Base-by-base conservation (phyloP, 2,329 filamentous ascomycete genomes). In the Volutella citrinella region DNA sequence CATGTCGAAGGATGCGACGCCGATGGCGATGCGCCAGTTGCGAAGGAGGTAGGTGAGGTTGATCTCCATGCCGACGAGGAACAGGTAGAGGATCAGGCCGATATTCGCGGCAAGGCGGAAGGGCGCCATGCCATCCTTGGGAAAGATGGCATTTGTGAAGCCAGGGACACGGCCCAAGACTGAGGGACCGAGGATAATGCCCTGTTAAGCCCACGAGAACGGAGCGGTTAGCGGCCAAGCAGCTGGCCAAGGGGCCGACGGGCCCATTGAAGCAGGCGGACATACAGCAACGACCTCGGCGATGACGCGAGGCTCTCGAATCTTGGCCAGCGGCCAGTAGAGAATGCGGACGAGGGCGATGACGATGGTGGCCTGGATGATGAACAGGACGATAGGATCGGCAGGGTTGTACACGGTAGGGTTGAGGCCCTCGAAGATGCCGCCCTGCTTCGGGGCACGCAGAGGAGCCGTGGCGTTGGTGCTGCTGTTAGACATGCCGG, bases 21-120 rank as follows among this genome's bases (percentile, higher is more conserved):
- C 84, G n/a, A 84, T 57, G 0, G 88, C 87, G 3, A 88, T 70
- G 26, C 76, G 78, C 87, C 87, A 95, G 54, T 95, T 93, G 51
- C 75, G 79, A 16, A 81, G 60, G 34, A 95, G 30, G 21, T 42
- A 74, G 48, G 87, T 79, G 18, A 84, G 74, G 32, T 94, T 67
- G 54, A 90, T 87, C 66, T 95, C 88, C 4, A 95, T 70, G 2
- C 87, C 88, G n/a, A 95, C 87, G 38, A 95, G 70, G 61, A 95
- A 95, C 18, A 95, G 68, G 56, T 91, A 95, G 8, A 95, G 70
- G 12, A 93, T 77, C 32, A 95, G 68, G 9, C 88, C 89, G 6
- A 95, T 64, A 52, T 93, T 94, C 31, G 88, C 87, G 27, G 86
- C 85, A 36, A 89, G 74, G 46, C 70, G 82, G 32, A 94, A 68